A percentile compares a stretch with the other conserved stretches of the same genome.
phyloP scores from a whole-genome alignment of 148 eudicot species.

The Tetragonia tetragonoides region DNA sequence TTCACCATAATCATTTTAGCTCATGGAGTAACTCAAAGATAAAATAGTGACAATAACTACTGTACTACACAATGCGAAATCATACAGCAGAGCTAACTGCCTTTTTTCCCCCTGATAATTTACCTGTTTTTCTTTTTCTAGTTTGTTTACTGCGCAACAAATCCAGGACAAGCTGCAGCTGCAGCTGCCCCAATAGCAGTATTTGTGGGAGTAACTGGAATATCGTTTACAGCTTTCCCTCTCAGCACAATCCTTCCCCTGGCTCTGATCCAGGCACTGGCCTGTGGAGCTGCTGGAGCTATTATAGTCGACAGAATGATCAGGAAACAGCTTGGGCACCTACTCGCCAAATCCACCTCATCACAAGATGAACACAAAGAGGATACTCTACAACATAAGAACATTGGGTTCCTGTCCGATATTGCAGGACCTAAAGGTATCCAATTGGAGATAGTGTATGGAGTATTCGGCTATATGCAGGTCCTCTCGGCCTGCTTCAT shows the following conservation, averaged over 20 bases:
- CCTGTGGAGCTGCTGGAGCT: slow-evolving; percentile 69
- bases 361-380: slow-evolving; percentile 32
- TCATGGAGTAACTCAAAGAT: not conserved
- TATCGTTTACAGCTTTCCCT: slow-evolving; percentile 84
- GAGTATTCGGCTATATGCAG: slow-evolving; percentile 97
- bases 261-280: slow-evolving; percentile 71
- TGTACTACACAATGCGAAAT: not conserved
- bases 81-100: no score
- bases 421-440: slow-evolving; percentile 90
- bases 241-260: slow-evolving; percentile 56
- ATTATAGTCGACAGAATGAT: slow-evolving; percentile 56
- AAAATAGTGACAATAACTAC: no score
- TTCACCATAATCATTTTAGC: not conserved
- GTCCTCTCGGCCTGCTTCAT: slow-evolving; percentile 82
- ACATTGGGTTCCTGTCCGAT: slow-evolving; percentile 62
- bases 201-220: slow-evolving; percentile 65
- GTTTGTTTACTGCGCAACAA: slow-evolving; percentile 98
- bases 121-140: slow-evolving; percentile 41
- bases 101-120: not conserved
- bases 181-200: slow-evolving; percentile 88
- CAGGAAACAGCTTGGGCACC: slow-evolving; percentile 76
- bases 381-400: slow-evolving; percentile 32
- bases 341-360: slow-evolving; percentile 49
- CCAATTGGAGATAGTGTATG: slow-evolving; percentile 81
- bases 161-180: slow-evolving; percentile 95